Evolutionary conservation across 2,329 filamentous ascomycete genomes (phyloP).

Genomic region (Xylariaceae sp.): DNA sequence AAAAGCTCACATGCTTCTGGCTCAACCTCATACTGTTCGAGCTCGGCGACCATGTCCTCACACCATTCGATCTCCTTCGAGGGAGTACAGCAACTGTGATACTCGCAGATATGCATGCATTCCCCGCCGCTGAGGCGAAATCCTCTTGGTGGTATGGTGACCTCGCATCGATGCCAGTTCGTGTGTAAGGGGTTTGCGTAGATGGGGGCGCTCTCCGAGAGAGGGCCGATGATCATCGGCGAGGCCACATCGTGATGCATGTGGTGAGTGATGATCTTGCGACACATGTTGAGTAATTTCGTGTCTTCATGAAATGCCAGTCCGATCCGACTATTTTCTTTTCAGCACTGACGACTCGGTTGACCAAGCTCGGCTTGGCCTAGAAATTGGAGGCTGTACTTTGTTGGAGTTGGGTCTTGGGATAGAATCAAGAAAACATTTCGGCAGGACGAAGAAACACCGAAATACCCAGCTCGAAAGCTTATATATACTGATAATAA

Average conservation of each 20-base stretch:
- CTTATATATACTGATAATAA: not conserved
- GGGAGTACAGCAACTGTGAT: slow-evolving; percentile 22
- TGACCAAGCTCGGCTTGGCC: not conserved
- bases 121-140: slow-evolving; percentile 1
- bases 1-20: slow-evolving; percentile 18
- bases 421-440: not conserved
- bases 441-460: not conserved
- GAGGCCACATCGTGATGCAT: slow-evolving; percentile 26
- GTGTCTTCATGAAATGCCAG: no score
- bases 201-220: not conserved
- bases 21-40: not conserved
- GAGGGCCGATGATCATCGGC: slow-evolving; percentile 15
- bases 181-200: slow-evolving; percentile 19
- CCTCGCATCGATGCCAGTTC: slow-evolving; percentile 18
- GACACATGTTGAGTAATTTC: slow-evolving; percentile 18
- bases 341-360: not conserved
- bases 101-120: slow-evolving; percentile 7
- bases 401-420: not conserved
- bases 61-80: slow-evolving; percentile 7
- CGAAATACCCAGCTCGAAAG: not conserved
- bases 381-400: not conserved
- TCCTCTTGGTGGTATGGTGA: slow-evolving; percentile 1
- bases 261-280: slow-evolving; percentile 12
- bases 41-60: not conserved
- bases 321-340: not conserved